phyloP scores from a whole-genome alignment of 805 yeast genomes.

The Barnettozyma salicaria region DNA sequence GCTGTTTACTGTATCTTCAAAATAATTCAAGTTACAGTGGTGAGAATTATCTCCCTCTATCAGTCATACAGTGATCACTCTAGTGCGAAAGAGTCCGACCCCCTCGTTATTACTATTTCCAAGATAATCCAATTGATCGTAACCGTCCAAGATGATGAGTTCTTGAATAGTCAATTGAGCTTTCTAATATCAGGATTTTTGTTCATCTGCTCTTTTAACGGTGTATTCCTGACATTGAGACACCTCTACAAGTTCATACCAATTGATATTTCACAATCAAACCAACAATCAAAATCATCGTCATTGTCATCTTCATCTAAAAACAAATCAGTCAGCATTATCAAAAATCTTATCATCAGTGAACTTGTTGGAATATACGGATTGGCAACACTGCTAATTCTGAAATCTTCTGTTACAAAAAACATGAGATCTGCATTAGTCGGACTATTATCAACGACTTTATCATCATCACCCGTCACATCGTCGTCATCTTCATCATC shows the following conservation, averaged over 20 bases:
- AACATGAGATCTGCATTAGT: conserved; percentile 29
- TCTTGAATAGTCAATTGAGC: conserved; percentile 33
- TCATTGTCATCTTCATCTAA: conserved; percentile 6
- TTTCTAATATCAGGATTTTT: conserved; percentile 52
- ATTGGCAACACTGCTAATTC: conserved; percentile 33
- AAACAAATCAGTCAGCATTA: conserved; percentile 30
- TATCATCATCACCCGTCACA: too few species aligned
- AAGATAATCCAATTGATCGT: conserved; percentile 29
- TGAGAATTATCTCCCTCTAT: conserved; percentile 25
- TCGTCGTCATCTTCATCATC: conserved; percentile 15
- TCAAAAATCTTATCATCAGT: conserved; percentile 34
- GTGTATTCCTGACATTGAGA: conserved; percentile 54
- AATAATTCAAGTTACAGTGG: conserved; percentile 27
- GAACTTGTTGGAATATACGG: conserved; percentile 36
- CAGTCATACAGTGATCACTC: conserved; percentile 9
- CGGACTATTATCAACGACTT: conserved; percentile 21
- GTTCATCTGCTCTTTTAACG: conserved; percentile 58
- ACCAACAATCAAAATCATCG: too few species aligned
- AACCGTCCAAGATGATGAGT: conserved; percentile 32
- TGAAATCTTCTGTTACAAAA: conserved; percentile 34
- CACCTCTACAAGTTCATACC: conserved; percentile 41
- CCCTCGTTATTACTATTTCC: conserved; percentile 33
- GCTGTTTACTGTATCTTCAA: conserved; percentile 34
- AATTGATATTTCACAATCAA: conserved; percentile 26
- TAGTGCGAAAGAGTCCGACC: conserved; percentile 28